phyloP scores from a whole-genome alignment of 78 protist genomes.

The Acrasis kona region DNA sequence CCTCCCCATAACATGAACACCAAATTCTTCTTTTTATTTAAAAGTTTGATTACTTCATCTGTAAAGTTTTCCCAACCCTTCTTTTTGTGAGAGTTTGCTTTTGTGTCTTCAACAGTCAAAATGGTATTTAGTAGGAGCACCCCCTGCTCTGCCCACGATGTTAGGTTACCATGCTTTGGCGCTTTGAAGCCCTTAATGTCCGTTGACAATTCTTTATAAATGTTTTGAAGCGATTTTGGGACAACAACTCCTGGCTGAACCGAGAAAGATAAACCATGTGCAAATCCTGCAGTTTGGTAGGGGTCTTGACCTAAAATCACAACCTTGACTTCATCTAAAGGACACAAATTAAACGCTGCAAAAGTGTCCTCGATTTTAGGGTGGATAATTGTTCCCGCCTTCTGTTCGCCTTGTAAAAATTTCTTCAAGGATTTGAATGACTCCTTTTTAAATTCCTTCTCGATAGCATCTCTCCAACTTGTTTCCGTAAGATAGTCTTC shows the following conservation, averaged over 20 bases:
- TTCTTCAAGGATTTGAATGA: not conserved
- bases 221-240: constrained; percentile 60
- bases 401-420: not conserved
- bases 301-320: constrained; percentile 83
- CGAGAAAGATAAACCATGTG: constrained; percentile 74
- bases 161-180: constrained; percentile 52
- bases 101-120: constrained; percentile 46
- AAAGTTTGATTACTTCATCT: constrained; percentile 29
- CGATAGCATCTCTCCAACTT: not conserved
- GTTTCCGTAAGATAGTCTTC: not conserved
- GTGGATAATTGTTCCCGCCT: constrained; percentile 7
- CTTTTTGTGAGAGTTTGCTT: constrained; percentile 47
- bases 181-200: constrained; percentile 28
- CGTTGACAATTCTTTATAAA: constrained; percentile 45
- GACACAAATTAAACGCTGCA: constrained; percentile 36
- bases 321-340: constrained; percentile 40
- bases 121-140: constrained; percentile 66
- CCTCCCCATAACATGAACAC: constrained; percentile 77
- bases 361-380: constrained; percentile 44
- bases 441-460: not conserved
- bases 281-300: constrained; percentile 26
- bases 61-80: constrained; percentile 68
- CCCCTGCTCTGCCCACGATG: constrained; percentile 75
- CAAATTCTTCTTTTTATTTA: not conserved
- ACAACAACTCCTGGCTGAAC: constrained; percentile 30